Base-by-base conservation (phyloP, 768 basidiomycete species). In the Amanita inopinata region DNA sequence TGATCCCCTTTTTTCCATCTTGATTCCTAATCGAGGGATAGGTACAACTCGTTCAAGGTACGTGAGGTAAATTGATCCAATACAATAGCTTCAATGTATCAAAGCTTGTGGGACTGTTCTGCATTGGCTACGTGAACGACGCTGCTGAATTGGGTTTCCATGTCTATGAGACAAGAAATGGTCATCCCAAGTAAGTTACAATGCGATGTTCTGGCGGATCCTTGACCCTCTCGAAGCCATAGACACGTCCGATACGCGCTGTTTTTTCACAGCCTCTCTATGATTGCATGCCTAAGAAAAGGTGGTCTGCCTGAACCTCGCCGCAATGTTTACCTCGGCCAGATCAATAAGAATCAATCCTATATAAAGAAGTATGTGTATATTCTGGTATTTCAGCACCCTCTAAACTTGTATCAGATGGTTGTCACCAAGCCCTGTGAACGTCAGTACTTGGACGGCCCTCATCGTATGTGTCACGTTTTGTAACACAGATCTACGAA, bases 11-110 rank as follows among this genome's bases (percentile, higher is more conserved):
- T 34, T 11, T 24, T 43, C 33, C 19, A 28, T 38, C 4, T 33
- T 25, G 12, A 22, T 20, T 20, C 3, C 15, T 46, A 5, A 37
- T 32, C 25, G 11, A 36, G 9, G 30, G 10, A 22, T 36, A 79
- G 78, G 76, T 81, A 80, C 49, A 72, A 78, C 50, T 67, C 79
- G 8, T 78, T 74, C 64, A 81, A 80, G 67, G 75, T 77, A 51
- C 10, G 36, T 35, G 15, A 20, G 31, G 4, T 27, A 8, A 5
- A 37, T 10, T 27, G 5, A 43, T 40, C 8, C 18, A 38, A 12
- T 36, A 28, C 28, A 38, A 24, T 46, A 22, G 37, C 31, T 15
- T 42, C 25, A 34, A n/a, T 15, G 20, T 15, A 24, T 24, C 18
- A 5, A 41, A 82, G 78, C 63, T 82, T 42, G 78, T 78, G n/a